Percentiles rank a stretch among this genome's conserved stretches.
Conservation (phyloP, 1,139 yeast species). For the Keqinozyma sinolaborantium region DNA sequence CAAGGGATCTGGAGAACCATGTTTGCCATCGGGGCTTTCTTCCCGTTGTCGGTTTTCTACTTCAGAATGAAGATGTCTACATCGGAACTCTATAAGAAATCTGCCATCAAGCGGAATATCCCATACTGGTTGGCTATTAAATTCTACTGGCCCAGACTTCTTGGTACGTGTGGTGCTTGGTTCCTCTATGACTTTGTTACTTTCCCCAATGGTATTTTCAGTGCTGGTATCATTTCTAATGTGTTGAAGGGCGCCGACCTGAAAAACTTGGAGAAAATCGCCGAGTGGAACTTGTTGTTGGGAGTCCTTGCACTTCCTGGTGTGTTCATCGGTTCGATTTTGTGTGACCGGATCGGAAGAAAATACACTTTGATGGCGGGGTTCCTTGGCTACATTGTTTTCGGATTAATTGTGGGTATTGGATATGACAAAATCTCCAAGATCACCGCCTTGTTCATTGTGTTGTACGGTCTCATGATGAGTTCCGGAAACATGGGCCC, state of each 20-base stretch:
- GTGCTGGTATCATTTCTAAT: constrained; percentile 40
- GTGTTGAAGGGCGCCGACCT: constrained; percentile 26
- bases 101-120: constrained; percentile 40
- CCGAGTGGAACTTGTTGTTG: constrained; percentile 48
- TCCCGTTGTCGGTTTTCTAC: constrained; percentile 71
- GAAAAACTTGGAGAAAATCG: constrained; percentile 32
- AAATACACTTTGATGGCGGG: constrained; percentile 46
- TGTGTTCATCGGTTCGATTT: constrained; percentile 39
- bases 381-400: constrained; percentile 42
- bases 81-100: constrained; percentile 46
- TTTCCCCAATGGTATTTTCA: constrained; percentile 50
- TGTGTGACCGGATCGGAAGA: constrained; percentile 41
- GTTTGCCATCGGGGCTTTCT: constrained; percentile 70
- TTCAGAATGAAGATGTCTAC: constrained; percentile 72
- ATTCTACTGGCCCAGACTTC: constrained; percentile 43
- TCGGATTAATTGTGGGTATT: constrained; percentile 47
- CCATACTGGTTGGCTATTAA: constrained; percentile 48
- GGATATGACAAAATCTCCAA: constrained; percentile 38
- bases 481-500: constrained; percentile 70
- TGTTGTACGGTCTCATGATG: constrained; percentile 47
- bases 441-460: constrained; percentile 41
- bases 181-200: constrained; percentile 51
- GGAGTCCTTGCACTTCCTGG: constrained; percentile 47
- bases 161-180: constrained; percentile 48
- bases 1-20: constrained; percentile 70